These are phyloP conservation scores for Coniochaeta hoffmannii DNA, from an alignment of 2,329 filamentous ascomycete species.

Conservation along the genomic window DNA sequence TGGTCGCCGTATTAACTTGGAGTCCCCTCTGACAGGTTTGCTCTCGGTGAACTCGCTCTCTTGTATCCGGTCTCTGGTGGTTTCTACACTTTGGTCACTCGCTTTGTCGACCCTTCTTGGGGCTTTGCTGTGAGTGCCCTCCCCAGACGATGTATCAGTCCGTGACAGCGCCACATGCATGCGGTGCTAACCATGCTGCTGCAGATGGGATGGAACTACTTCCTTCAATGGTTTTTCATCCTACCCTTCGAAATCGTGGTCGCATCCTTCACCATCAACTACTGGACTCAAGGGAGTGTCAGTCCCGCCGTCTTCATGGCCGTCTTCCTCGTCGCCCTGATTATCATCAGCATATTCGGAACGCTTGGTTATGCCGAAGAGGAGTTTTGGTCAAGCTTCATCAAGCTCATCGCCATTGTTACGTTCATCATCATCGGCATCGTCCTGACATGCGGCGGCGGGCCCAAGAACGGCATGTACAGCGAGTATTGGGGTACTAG, in stretches of 20 bases:
- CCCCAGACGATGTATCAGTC: not conserved
- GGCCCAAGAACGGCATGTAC: constrained; percentile 40
- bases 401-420: not conserved
- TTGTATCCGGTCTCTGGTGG: constrained; percentile 55
- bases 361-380: not conserved
- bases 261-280: constrained; percentile 54
- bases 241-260: constrained; percentile 56
- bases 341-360: constrained; percentile 7
- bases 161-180: not conserved
- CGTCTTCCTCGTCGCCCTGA: constrained; percentile 37
- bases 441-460: constrained; percentile 25
- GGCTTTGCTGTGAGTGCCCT: constrained; percentile 32
- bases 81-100: constrained; percentile 55
- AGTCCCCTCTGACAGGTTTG: too few species aligned
- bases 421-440: constrained; percentile 47
- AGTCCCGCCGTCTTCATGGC: constrained; percentile 48
- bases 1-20: not conserved
- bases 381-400: not conserved
- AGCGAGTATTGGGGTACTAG: constrained; percentile 67
- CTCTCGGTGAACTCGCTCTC: constrained; percentile 53
- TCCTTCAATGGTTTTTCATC: constrained; percentile 46
- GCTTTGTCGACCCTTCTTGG: constrained; percentile 52
- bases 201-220: constrained; percentile 40
- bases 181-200: not conserved
- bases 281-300: constrained; percentile 49